Percentiles rank a stretch among this genome's conserved stretches.
These are phyloP conservation scores for Cucurbita argyrosperma DNA, from an alignment of 306 rosid species.

Conservation along the genomic window DNA sequence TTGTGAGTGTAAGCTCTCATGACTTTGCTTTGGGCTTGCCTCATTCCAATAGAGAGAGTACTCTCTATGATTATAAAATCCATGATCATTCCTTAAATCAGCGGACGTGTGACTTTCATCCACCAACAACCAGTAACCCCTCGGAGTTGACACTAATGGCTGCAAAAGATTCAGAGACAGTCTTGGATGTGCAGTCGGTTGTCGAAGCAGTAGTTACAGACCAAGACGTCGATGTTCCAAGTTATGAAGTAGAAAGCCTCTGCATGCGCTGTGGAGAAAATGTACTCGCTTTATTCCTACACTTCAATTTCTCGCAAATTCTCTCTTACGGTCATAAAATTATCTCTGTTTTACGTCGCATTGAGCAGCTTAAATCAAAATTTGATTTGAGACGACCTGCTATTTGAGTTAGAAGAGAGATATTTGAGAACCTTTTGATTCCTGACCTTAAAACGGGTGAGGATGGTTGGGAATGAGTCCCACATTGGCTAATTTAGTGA, in stretches of 20 bases:
- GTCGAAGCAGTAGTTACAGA: slow-evolving; percentile 74
- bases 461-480: too few species aligned
- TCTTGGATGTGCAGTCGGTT: slow-evolving; percentile 65
- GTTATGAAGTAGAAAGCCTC: slow-evolving; percentile 63
- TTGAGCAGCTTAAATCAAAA: not conserved
- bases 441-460: not conserved
- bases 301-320: slow-evolving; percentile 2
- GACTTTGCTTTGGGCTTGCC: too few species aligned
- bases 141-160: not conserved
- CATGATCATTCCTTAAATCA: too few species aligned
- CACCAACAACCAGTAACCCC: too few species aligned
- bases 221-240: slow-evolving; percentile 39
- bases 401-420: not conserved
- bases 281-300: slow-evolving; percentile 14
- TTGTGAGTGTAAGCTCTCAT: too few species aligned
- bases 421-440: not conserved
- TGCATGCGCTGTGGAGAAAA: slow-evolving; percentile 87
- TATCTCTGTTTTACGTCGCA: not conserved
- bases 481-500: too few species aligned
- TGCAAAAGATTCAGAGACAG: slow-evolving; percentile 19
- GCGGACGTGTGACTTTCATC: too few species aligned
- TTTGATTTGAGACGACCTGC: not conserved
- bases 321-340: not conserved
- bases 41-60: too few species aligned
- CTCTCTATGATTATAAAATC: too few species aligned